Evolutionary conservation across 2,329 filamentous ascomycete genomes (phyloP).

Genomic region (Xylariaceae sp.): DNA sequence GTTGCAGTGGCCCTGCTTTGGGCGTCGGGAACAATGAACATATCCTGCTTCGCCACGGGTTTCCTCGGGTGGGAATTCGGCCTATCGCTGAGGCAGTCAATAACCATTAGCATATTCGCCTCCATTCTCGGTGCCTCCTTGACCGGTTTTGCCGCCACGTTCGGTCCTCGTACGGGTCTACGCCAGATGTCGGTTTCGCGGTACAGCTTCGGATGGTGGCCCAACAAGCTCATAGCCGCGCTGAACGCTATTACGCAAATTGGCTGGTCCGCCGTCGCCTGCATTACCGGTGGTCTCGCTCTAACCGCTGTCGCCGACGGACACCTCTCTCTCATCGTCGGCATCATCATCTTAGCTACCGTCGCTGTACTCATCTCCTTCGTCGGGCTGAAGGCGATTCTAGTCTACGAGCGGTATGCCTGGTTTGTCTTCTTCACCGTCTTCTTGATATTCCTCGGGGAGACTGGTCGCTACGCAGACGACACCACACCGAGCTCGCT

Average conservation of each 20-base stretch:
- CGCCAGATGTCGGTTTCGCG: slow-evolving; percentile 49
- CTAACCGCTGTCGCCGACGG: slow-evolving; percentile 44
- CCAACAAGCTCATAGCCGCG: slow-evolving; percentile 46
- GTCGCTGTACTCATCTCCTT: slow-evolving; percentile 49
- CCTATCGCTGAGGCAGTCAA: slow-evolving; percentile 41
- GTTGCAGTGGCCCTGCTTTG: slow-evolving; percentile 45
- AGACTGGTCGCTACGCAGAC: slow-evolving; percentile 41
- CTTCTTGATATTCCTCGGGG: slow-evolving; percentile 47
- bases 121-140: slow-evolving; percentile 43
- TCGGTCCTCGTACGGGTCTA: slow-evolving; percentile 47
- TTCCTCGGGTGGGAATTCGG: slow-evolving; percentile 49
- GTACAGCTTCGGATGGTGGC: slow-evolving; percentile 50
- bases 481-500: slow-evolving; percentile 35
- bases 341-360: slow-evolving; percentile 50
- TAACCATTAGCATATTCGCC: slow-evolving; percentile 44
- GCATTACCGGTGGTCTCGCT: slow-evolving; percentile 48
- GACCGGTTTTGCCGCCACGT: slow-evolving; percentile 48
- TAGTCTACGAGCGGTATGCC: slow-evolving; percentile 48
- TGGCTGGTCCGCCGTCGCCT: slow-evolving; percentile 49
- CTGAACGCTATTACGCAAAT: slow-evolving; percentile 48
- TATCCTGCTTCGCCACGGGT: slow-evolving; percentile 48
- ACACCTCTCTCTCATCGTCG: slow-evolving; percentile 45
- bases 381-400: slow-evolving; percentile 46
- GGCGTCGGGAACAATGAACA: slow-evolving; percentile 49
- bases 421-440: slow-evolving; percentile 47